A percentile compares a stretch with the other conserved stretches of the same genome.
Conservation (phyloP, 2,329 filamentous ascomycete genomes). For the Ophiostoma perfectum region DNA sequence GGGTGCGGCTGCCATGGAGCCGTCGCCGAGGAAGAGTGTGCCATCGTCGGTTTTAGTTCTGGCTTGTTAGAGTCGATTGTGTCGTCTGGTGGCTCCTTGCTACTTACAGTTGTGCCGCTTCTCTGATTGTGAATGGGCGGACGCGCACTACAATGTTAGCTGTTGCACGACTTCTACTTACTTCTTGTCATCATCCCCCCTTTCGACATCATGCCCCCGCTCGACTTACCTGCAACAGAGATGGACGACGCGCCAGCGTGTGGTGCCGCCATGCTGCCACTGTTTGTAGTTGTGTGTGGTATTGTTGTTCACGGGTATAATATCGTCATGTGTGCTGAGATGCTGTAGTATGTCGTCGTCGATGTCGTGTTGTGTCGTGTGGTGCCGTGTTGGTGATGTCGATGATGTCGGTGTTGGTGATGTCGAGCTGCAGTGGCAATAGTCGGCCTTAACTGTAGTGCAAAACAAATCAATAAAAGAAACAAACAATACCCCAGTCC, state of each 20-base stretch:
- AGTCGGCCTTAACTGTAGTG: background rate
- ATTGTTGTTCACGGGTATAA: background rate
- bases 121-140: conserved; percentile 74
- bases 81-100: background rate
- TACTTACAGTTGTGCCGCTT: conserved; percentile 80
- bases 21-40: conserved; percentile 91
- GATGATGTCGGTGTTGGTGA: background rate
- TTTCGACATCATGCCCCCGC: background rate
- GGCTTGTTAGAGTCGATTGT: conserved; percentile 1
- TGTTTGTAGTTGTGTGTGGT: conserved; percentile 1
- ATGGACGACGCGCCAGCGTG: conserved; percentile 54
- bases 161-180: background rate
- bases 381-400: background rate
- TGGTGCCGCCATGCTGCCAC: conserved; percentile 31
- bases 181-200: background rate
- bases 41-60: conserved; percentile 71
- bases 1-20: conserved; percentile 81
- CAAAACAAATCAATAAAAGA: conserved; percentile 2
- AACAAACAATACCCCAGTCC: conserved; percentile 12
- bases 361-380: background rate
- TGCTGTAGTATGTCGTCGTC: background rate
- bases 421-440: background rate
- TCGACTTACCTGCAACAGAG: conserved; percentile 49
- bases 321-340: background rate
- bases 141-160: conserved; percentile 51